These are phyloP conservation scores for Penicillium macrosclerotiorum DNA, from an alignment of 495 filamentous ascomycete genomes.

Conservation along the genomic window DNA sequence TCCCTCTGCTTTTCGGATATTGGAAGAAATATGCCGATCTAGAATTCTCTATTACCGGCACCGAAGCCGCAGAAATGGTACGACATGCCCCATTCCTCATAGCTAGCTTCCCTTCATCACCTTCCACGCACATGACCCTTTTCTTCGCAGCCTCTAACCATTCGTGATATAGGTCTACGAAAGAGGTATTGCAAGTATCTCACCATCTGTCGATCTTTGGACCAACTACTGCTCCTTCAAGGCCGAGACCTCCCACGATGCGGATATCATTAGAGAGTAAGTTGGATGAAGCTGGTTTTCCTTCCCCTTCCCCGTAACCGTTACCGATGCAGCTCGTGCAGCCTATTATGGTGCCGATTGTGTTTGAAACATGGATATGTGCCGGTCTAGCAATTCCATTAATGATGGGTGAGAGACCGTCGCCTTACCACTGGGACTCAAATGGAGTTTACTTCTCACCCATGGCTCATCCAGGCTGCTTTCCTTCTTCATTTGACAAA, in stretches of 20 bases:
- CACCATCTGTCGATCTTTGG: slow-evolving; percentile 93
- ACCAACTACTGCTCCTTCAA: slow-evolving; percentile 97
- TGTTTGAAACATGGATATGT: slow-evolving; percentile 27
- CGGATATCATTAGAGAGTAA: slow-evolving; percentile 99
- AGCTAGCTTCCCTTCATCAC: no score
- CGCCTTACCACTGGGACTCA: slow-evolving; percentile 39
- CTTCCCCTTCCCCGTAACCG: slow-evolving; percentile 52
- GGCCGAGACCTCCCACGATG: slow-evolving; percentile 91
- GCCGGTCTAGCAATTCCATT: slow-evolving; percentile 32
- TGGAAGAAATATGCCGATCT: slow-evolving; percentile 99
- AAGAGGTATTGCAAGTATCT: slow-evolving; percentile 88
- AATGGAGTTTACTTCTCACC: slow-evolving; percentile 56
- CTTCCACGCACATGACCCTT: no score
- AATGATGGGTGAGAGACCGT: slow-evolving; percentile 56
- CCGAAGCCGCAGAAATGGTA: slow-evolving; percentile 98
- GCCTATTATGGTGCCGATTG: slow-evolving; percentile 31
- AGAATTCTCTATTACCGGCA: slow-evolving; percentile 94
- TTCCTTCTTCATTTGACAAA: slow-evolving; percentile 35
- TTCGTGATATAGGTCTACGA: slow-evolving; percentile 72
- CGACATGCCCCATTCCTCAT: not conserved
- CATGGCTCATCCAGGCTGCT: slow-evolving; percentile 54
- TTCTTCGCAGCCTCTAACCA: slow-evolving; percentile 22
- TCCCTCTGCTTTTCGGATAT: slow-evolving; percentile 94
- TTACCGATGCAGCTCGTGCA: slow-evolving; percentile 43
- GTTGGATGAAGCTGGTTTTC: slow-evolving; percentile 68